Conservation (phyloP, 1,284 basidiomycete genomes). For the Naganishia cerealis region DNA sequence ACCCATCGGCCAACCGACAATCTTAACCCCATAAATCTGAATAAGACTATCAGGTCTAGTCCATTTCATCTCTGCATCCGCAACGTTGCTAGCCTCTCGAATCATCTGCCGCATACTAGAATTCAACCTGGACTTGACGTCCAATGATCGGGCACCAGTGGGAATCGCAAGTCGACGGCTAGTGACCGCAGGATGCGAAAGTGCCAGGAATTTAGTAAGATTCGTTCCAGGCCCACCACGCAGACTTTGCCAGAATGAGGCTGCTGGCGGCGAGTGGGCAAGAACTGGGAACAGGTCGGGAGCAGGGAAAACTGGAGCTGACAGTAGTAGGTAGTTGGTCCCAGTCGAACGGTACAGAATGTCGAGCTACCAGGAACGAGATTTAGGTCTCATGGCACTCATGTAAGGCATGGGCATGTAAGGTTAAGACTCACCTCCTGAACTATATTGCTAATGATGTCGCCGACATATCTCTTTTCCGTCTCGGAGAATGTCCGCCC, state of each 20-base stretch:
- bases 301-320: conserved; percentile 32
- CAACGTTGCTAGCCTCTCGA: conserved; percentile 31
- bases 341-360: conserved; percentile 18
- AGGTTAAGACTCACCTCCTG: conserved; percentile 24
- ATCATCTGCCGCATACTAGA: conserved; percentile 34
- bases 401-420: too few relatives aligned
- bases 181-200: conserved; percentile 32
- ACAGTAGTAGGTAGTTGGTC: conserved; percentile 35
- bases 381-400: not conserved
- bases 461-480: conserved; percentile 20
- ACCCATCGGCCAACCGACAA: conserved; percentile 35
- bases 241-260: conserved; percentile 32
- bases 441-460: conserved; percentile 17
- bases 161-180: conserved; percentile 35
- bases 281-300: conserved; percentile 31
- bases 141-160: conserved; percentile 29
- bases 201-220: conserved; percentile 34
- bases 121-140: conserved; percentile 36
- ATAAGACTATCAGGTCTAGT: conserved; percentile 35
- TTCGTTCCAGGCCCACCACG: conserved; percentile 33
- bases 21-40: conserved; percentile 33
- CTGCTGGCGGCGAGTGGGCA: conserved; percentile 27
- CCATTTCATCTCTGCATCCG: conserved; percentile 38
- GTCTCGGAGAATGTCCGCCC: conserved; percentile 13
- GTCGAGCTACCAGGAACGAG: conserved; percentile 8